Percentiles rank a stretch among this genome's conserved stretches.
Evolutionary conservation across 176 grass and related monocot species (phyloP).

Genomic region (Themeda triandra): DNA sequence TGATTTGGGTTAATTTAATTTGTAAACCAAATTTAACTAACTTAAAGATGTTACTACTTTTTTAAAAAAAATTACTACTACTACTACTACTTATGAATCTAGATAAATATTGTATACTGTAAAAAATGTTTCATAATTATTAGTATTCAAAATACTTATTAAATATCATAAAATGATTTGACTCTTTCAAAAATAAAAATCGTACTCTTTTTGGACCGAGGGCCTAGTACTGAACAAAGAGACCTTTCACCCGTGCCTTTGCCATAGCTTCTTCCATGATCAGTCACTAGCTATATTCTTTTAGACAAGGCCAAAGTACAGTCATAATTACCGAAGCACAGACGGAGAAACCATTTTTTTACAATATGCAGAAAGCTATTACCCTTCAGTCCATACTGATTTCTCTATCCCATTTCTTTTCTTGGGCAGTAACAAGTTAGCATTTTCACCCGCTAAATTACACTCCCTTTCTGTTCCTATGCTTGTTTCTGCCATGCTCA

Average conservation of each 20-base stretch:
- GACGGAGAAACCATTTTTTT: background rate
- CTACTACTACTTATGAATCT: too few species aligned
- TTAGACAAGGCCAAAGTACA: slow-evolving; percentile 21
- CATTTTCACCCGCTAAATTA: slow-evolving; percentile 30
- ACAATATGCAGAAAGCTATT: too few species aligned
- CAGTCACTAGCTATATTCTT: slow-evolving; percentile 47
- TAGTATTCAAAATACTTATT: too few species aligned
- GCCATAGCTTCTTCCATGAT: slow-evolving; percentile 35
- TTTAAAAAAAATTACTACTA: too few species aligned
- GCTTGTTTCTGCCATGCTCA: background rate
- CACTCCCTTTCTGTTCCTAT: slow-evolving; percentile 38
- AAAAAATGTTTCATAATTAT: too few species aligned
- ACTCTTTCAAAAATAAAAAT: too few species aligned
- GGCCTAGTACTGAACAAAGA: background rate
- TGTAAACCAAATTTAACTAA: too few species aligned
- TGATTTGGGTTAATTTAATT: too few species aligned
- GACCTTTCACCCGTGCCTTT: background rate
- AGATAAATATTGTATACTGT: too few species aligned
- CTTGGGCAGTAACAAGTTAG: slow-evolving; percentile 12
- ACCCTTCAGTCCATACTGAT: background rate
- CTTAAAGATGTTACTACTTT: too few species aligned
- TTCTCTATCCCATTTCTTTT: slow-evolving; percentile 14
- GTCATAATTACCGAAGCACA: slow-evolving; percentile 14
- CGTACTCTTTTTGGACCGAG: too few species aligned
- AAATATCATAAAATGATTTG: too few species aligned